A percentile compares a stretch with the other conserved stretches of the same genome.
Conservation (phyloP, 2,329 filamentous ascomycete species). For the Bertia moriformis region DNA sequence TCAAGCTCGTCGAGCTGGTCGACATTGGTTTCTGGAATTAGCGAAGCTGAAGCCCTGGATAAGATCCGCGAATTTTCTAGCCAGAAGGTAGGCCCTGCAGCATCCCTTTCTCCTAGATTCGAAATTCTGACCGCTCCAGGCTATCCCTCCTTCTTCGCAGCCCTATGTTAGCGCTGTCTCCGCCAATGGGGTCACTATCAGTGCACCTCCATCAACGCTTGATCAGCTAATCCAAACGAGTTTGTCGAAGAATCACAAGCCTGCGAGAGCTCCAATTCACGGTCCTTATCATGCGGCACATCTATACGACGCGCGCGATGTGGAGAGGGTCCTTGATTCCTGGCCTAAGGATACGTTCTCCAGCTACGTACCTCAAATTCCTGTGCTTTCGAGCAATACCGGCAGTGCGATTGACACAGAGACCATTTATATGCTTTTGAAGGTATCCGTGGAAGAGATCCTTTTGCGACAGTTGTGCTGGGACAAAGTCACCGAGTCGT, state of each 20-base stretch:
- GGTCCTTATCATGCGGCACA: slow-evolving; percentile 13
- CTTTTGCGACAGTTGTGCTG: slow-evolving; percentile 13
- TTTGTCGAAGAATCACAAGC: slow-evolving; percentile 4
- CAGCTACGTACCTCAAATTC: slow-evolving; percentile 8
- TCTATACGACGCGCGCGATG: slow-evolving; percentile 8
- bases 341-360: slow-evolving; percentile 12
- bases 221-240: slow-evolving; percentile 7
- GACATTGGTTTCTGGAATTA: slow-evolving; percentile 6
- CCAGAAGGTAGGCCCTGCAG: neutral
- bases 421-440: slow-evolving; percentile 10
- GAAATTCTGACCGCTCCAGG: neutral
- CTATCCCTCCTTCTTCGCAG: slow-evolving; percentile 6
- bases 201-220: slow-evolving; percentile 10
- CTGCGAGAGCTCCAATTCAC: slow-evolving; percentile 7
- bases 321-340: slow-evolving; percentile 13
- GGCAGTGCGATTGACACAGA: slow-evolving; percentile 11
- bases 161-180: slow-evolving; percentile 13
- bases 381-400: slow-evolving; percentile 15
- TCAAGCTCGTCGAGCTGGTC: slow-evolving; percentile 3
- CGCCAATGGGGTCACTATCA: slow-evolving; percentile 11
- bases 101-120: neutral
- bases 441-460: slow-evolving; percentile 12
- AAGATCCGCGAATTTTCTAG: slow-evolving; percentile 3
- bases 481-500: slow-evolving; percentile 10
- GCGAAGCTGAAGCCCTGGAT: slow-evolving; percentile 4